Evolutionary conservation across 2,329 filamentous ascomycete species (phyloP).

Genomic region (Fusarium praegraminearum): DNA sequence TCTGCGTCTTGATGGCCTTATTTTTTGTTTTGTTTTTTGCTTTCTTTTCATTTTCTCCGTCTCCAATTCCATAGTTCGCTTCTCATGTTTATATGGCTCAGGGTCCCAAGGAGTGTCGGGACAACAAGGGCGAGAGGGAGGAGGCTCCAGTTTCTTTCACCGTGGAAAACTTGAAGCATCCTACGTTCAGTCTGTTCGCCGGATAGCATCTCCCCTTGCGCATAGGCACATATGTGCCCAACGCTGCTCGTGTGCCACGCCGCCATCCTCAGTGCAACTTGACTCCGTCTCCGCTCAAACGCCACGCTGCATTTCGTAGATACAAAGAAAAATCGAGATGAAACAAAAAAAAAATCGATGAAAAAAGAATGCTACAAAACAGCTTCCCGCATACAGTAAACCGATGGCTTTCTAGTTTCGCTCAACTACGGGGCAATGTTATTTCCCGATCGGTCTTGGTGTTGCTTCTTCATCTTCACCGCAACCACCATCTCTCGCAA

Average conservation of each 20-base stretch:
- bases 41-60: slow-evolving; percentile 11
- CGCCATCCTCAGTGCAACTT: slow-evolving; percentile 32
- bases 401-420: not conserved
- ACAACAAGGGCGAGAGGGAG: slow-evolving; percentile 25
- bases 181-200: slow-evolving; percentile 43
- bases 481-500: slow-evolving; percentile 24
- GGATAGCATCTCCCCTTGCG: slow-evolving; percentile 3
- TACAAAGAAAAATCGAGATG: slow-evolving; percentile 43
- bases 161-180: slow-evolving; percentile 21
- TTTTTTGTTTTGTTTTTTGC: not conserved
- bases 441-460: slow-evolving; percentile 53
- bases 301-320: slow-evolving; percentile 47
- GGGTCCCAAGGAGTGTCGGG: slow-evolving; percentile 6
- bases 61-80: slow-evolving; percentile 5
- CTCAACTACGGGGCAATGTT: slow-evolving; percentile 7
- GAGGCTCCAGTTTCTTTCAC: slow-evolving; percentile 36
- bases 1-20: slow-evolving; percentile 3
- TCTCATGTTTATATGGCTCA: slow-evolving; percentile 21
- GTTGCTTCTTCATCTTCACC: slow-evolving; percentile 51
- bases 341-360: slow-evolving; percentile 4
- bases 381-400: slow-evolving; percentile 1
- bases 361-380: slow-evolving; percentile 4
- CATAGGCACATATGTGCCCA: slow-evolving; percentile 6
- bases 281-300: slow-evolving; percentile 45
- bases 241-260: slow-evolving; percentile 26